Evolutionary conservation across 352 stramenopile species (phyloP), one percentile per base, ranked within the genome.

Genomic region (Aphanomyces euteiches): DNA sequence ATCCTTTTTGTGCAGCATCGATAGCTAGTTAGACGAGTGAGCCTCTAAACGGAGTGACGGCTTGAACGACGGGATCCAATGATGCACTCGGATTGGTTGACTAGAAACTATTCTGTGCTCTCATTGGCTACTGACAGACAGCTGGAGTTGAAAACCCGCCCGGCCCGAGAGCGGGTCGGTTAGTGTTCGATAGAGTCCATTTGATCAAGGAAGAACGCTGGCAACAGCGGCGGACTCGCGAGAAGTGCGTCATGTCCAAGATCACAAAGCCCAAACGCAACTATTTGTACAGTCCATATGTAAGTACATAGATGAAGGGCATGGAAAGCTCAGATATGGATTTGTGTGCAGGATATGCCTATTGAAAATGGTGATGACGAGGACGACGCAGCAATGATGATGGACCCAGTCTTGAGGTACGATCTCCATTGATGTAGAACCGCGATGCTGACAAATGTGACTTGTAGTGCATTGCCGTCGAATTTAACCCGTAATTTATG

Each of bases 401-500:
- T 70, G 15, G 64, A 70, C 54, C 64, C 64, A 12, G 64, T 70
- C 10, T 61, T 70, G 28, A 70, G 64, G 64, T 70, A 70, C 19
- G 54, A 19, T 40, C 13, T 19, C 7, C 47, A 47, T 38, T 48
- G 28, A n/a, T 45, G 6, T 60, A 47, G 47, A 5, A 3, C 47
- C 8, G 5, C 8, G 21, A 61, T 38, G 37, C 3, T 63, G 7
- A 54, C 69, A 17, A 59, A 13, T 56, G 56, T 58, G 13, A 47
- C 39, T 39, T 64, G 36, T 60, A 95, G 87, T 12, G 87, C 84
- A 3, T 77, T 93, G 6, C 89, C 85, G 59, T 90, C 83, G n/a
- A 90, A 80, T 45, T 75, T 92, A 72, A 92, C 84, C 48, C 84
- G 87, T 47, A 95, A 95, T 72, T 73, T 95, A 21, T 95, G 87